Percentiles rank a stretch among this genome's conserved stretches.
Evolutionary conservation across 1,284 basidiomycete species (phyloP).

Genomic region (Agroathelia rolfsii): DNA sequence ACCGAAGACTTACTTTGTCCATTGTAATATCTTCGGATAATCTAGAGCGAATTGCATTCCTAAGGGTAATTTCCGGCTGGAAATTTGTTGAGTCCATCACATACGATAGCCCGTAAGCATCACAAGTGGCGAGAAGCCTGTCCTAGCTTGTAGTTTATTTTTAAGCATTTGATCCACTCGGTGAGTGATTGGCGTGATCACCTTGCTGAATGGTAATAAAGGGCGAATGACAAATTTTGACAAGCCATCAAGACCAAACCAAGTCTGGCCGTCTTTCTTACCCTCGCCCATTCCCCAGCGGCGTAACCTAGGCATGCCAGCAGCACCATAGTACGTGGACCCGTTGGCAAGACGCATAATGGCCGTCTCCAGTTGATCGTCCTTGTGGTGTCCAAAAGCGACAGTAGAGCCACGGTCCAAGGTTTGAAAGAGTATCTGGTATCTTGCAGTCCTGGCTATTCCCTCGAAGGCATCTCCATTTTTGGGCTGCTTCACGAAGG

Average conservation of each 20-base stretch:
- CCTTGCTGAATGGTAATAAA: constrained; percentile 57
- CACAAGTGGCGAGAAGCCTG: constrained; percentile 65
- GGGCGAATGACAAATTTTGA: constrained; percentile 59
- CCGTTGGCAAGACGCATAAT: constrained; percentile 56
- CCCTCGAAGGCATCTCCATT: constrained; percentile 35
- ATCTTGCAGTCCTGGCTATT: constrained; percentile 48
- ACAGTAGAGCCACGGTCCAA: constrained; percentile 37
- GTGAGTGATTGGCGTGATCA: constrained; percentile 18
- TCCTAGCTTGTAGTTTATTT: constrained; percentile 33
- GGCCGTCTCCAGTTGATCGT: constrained; percentile 73
- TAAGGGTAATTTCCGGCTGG: constrained; percentile 55
- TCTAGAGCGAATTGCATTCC: constrained; percentile 56
- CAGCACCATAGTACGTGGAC: constrained; percentile 42
- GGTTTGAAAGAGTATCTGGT: constrained; percentile 38
- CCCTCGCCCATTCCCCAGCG: constrained; percentile 68
- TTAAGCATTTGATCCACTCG: constrained; percentile 2
- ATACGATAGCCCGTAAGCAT: constrained; percentile 47
- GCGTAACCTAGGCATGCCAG: constrained; percentile 53
- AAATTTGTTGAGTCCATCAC: constrained; percentile 61
- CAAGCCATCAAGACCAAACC: constrained; percentile 48
- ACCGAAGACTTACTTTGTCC: constrained; percentile 13
- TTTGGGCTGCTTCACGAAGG: constrained; percentile 35
- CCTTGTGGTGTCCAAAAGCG: constrained; percentile 64
- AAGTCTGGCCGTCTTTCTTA: constrained; percentile 21
- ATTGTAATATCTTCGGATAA: constrained; percentile 13